Conservation (phyloP, 2,329 filamentous ascomycete species). For the Cladosporium austrohemisphaericum region DNA sequence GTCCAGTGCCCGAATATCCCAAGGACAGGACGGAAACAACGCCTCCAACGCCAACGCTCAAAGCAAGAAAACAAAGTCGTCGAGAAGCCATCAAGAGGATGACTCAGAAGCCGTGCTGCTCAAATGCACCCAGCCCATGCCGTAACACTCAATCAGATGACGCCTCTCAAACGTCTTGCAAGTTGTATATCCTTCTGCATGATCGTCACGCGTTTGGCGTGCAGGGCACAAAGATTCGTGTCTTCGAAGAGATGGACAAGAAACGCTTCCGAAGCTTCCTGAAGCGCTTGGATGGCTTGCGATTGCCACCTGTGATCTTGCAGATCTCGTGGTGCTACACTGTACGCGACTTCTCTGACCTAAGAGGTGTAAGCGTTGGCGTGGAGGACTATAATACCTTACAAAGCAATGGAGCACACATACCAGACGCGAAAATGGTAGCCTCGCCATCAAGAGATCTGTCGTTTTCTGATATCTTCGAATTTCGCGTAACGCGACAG, state of each 20-base stretch:
- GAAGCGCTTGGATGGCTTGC: slow-evolving; percentile 91
- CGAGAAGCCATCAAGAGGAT: background rate
- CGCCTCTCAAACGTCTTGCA: slow-evolving; percentile 79
- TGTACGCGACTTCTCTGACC: slow-evolving; percentile 89
- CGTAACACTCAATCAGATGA: background rate
- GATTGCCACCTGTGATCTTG: slow-evolving; percentile 91
- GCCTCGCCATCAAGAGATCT: slow-evolving; percentile 92
- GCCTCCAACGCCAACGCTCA: slow-evolving; percentile 13
- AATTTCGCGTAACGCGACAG: slow-evolving; percentile 97
- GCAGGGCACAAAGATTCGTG: slow-evolving; percentile 97
- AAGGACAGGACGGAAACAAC: background rate
- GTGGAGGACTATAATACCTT: too few species aligned
- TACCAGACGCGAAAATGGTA: slow-evolving; percentile 92
- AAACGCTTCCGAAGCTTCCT: slow-evolving; percentile 98
- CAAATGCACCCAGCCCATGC: background rate
- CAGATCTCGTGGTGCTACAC: slow-evolving; percentile 70
- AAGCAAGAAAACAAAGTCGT: background rate
- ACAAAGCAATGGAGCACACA: slow-evolving; percentile 20
- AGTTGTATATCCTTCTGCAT: slow-evolving; percentile 97
- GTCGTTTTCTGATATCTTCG: slow-evolving; percentile 97
- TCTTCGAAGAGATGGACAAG: slow-evolving; percentile 98
- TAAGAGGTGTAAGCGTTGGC: slow-evolving; percentile 19
- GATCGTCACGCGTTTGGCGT: slow-evolving; percentile 99
- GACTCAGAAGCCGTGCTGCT: too few species aligned
- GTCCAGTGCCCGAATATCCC: background rate